Evolutionary conservation across 768 basidiomycete genomes (phyloP), one percentile per base, ranked within the genome.

Genomic region (Leccinum rimulosum): DNA sequence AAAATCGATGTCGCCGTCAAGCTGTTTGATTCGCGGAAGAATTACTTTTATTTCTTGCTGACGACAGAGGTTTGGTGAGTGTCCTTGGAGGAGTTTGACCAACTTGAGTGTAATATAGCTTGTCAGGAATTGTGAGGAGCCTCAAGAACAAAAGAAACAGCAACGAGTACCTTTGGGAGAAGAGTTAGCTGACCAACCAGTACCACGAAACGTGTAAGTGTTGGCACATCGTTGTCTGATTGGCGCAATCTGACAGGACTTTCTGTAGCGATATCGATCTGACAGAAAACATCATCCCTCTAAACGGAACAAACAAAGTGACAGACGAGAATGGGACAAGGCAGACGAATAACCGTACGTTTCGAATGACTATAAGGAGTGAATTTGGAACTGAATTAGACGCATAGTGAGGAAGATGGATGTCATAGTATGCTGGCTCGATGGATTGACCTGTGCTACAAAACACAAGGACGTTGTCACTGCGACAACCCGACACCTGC

Each of bases 61-160:
- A 49, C 51, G 17, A 60, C 57, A 0, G 61, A 63, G 1, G 15
- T 63, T 12, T 63, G 62, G 62, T 52, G 27, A 28, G 57, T 59
- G 9, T 33, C 22, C 5, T 12, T 7, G 27, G 14, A 15, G 5
- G 15, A 15, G 4, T 56, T 7, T 30, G 22, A 56, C 4, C 43
- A 19, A 27, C 19, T 43, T 4, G 19, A 14, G 30, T 15, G 27
- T 31, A 19, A 57, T 2, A 19, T 2, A 3, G 4, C 6, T 40
- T 30, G 8, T 47, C 50, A 62, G 61, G 61, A 62, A 62, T 28
- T 45, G 40, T 27, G 61, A 62, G 12, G n/a, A 38, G 17, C 19
- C 27, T 28, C 52, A 17, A 40, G 47, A 54, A 6, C 45, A 40
- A 4, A 40, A 4, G 38, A 40, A n/a, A n/a, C 38, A 50, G 19